Conservation (phyloP, 169 alveolate genomes). For the Plasmodium coatneyi region DNA sequence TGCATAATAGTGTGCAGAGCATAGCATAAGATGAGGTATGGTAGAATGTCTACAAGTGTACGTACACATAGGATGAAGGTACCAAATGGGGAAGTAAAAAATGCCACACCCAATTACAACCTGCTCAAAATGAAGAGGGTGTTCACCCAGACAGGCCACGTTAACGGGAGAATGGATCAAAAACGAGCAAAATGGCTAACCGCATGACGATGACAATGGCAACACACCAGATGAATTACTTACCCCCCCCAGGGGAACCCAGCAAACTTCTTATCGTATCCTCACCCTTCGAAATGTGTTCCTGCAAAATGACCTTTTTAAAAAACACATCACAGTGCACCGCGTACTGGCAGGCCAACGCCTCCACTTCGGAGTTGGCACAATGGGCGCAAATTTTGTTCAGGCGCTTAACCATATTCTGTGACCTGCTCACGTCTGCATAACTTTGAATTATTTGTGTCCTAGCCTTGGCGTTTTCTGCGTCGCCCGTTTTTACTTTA, state of each 20-base stretch:
- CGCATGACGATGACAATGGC: neutral
- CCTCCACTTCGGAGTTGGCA: slow-evolving; percentile 75
- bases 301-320: slow-evolving; percentile 57
- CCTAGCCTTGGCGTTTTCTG: neutral
- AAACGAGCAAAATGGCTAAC: neutral
- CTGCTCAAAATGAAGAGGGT: neutral
- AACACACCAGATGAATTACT: neutral
- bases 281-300: slow-evolving; percentile 45
- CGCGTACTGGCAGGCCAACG: slow-evolving; percentile 78
- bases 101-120: neutral
- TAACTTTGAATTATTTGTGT: slow-evolving; percentile 51
- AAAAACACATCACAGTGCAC: slow-evolving; percentile 76
- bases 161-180: neutral
- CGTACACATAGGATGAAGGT: neutral
- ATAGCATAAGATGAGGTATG: no score
- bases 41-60: neutral
- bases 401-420: slow-evolving; percentile 42
- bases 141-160: neutral
- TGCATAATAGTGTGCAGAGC: neutral
- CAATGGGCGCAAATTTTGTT: slow-evolving; percentile 75
- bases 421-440: slow-evolving; percentile 49
- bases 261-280: slow-evolving; percentile 23
- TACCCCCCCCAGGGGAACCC: neutral
- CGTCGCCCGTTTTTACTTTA: slow-evolving; percentile 15
- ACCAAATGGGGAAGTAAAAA: neutral